Base-by-base conservation (phyloP, 2,329 filamentous ascomycete species). In the Emergomyces orientalis region DNA sequence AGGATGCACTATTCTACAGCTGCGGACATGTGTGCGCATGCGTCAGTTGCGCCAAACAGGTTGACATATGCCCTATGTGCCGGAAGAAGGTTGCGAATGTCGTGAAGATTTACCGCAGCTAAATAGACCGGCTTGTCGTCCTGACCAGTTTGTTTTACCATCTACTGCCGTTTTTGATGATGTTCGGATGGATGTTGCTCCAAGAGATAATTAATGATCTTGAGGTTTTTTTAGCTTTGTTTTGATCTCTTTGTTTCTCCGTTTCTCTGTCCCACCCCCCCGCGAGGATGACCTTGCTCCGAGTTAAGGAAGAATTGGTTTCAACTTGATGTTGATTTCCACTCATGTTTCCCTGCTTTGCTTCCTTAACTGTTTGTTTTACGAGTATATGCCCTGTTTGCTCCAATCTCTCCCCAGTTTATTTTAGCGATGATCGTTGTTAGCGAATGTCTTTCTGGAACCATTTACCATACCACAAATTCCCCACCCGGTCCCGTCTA, bases 21-120 rank as follows among this genome's bases (percentile, higher is more conserved):
- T 87, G 85, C 66, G 85, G 85, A 0, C 85, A 87, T 68, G 82
- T 87, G 22, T 81, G 84, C 55, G 81, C 84, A 3, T 87, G 85
- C 66, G 74, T 83, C 63, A 75, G 74, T n/a, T 87, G 85, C 69
- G 84, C 85, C 14, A 77, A 77, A 59, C 79, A 82, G 69, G 80
- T 87, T 37, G 82, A 85, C 62, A 76, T 75, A 59, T 87, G 85
- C 67, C 85, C 85, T 1, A 82, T 87, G 30, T 87, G 85, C 71
- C 77, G 85, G 62, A 82, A 81, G 74, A 77, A 77, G 61, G 81
- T 87, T 25, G 71, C 82, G 65, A 81, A 75, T 60, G 80, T 84
- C 39, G 79, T 87, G 66, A 85, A 83, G 76, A 79, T 87, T 63
- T 86, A 78, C 69, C 72, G 73, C 64, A 78, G 76, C 57, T 79